A percentile compares a stretch with the other conserved stretches of the same genome.
These are phyloP conservation scores for Umbelopsis sp. DNA, from an alignment of 371 early-diverging fungal genomes.

Conservation along the genomic window DNA sequence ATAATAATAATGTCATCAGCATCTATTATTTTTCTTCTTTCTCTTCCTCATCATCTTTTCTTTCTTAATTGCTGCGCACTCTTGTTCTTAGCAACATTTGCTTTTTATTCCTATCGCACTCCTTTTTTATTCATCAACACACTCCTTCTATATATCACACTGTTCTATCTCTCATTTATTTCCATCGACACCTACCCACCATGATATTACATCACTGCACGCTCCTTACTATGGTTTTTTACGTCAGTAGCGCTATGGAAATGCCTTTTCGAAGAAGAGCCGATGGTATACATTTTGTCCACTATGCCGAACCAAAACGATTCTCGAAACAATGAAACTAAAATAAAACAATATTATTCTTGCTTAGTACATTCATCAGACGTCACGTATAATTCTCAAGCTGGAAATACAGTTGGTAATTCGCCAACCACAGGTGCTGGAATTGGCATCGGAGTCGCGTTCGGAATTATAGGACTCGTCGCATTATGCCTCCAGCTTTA, in stretches of 20 bases:
- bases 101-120: neutral
- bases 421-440: slow-evolving; percentile 8
- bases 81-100: neutral
- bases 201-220: neutral
- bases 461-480: neutral
- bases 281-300: neutral
- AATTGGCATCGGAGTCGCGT: slow-evolving; percentile 14
- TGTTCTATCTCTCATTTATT: neutral
- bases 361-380: neutral
- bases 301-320: neutral
- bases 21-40: neutral
- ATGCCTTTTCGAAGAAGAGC: neutral
- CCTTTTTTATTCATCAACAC: neutral
- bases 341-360: neutral
- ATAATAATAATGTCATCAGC: neutral
- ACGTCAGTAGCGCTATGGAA: neutral
- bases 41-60: neutral
- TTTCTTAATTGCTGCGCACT: neutral
- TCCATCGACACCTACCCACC: neutral
- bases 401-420: slow-evolving; percentile 4
- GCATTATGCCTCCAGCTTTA: slow-evolving; percentile 11
- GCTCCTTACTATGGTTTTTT: neutral
- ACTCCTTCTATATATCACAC: neutral
- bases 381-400: slow-evolving; percentile 1
- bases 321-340: slow-evolving; percentile 15